These are phyloP conservation scores for Boletus subcaerulescens DNA, from an alignment of 768 basidiomycete species.

Conservation along the genomic window DNA sequence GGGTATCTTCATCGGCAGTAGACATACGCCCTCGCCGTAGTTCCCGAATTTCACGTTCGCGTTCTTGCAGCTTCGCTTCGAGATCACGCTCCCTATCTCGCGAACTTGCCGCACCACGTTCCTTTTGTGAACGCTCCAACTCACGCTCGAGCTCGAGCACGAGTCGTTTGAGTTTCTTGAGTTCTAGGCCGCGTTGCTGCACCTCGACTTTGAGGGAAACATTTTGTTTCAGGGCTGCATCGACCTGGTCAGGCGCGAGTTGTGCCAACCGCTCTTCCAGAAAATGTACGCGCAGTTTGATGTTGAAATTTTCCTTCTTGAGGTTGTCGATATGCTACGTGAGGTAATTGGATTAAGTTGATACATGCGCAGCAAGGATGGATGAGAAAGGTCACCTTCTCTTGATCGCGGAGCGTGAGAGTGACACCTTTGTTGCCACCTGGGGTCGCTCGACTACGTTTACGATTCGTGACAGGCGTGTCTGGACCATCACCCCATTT, in stretches of 20 bases:
- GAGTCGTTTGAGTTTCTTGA: constrained; percentile 90
- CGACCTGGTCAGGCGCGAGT: constrained; percentile 88
- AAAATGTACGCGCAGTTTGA: constrained; percentile 95
- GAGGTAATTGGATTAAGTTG: neutral
- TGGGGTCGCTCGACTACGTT: constrained; percentile 36
- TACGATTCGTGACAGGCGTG: constrained; percentile 49
- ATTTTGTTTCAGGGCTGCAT: constrained; percentile 88
- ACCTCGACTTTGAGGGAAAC: constrained; percentile 92
- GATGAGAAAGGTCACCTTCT: constrained; percentile 60
- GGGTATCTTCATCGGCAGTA: constrained; percentile 45
- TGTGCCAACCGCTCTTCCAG: constrained; percentile 89
- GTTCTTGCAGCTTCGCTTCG: constrained; percentile 72
- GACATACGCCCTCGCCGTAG: constrained; percentile 49
- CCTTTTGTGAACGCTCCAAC: constrained; percentile 64
- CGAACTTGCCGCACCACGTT: constrained; percentile 37
- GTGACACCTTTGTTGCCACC: constrained; percentile 36
- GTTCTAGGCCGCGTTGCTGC: constrained; percentile 83
- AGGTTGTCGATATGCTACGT: constrained; percentile 89
- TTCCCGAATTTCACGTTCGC: constrained; percentile 67
- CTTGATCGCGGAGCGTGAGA: constrained; percentile 91
- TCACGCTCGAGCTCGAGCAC: constrained; percentile 82
- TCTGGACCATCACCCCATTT: constrained; percentile 52
- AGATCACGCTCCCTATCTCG: constrained; percentile 66
- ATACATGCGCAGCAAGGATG: neutral
- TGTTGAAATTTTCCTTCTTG: constrained; percentile 96